Percentiles rank a stretch among this genome's conserved stretches.
Evolutionary conservation across 1,139 yeast genomes (phyloP).

Genomic region (Torulaspora pretoriensis): DNA sequence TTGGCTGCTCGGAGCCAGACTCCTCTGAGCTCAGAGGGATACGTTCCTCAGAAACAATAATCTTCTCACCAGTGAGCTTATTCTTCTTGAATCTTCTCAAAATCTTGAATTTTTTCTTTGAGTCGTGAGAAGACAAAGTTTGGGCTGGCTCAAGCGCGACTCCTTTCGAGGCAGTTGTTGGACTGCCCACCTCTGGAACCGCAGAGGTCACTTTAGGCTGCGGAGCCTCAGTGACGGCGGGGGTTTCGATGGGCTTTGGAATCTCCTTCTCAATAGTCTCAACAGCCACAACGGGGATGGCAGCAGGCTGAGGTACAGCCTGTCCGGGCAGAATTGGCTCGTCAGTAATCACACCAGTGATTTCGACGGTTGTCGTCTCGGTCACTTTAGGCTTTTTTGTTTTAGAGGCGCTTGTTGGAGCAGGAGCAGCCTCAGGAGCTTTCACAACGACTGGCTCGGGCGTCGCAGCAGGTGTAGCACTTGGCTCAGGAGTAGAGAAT

Average conservation of each 20-base stretch:
- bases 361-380: not conserved
- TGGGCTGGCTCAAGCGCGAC: conserved; percentile 7
- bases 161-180: conserved; percentile 1
- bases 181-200: not conserved
- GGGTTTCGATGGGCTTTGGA: conserved; percentile 5
- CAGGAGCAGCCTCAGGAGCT: not conserved
- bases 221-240: conserved; percentile 8
- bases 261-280: conserved; percentile 1
- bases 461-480: not conserved
- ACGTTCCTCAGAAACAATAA: conserved; percentile 35
- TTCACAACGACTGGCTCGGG: not conserved
- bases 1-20: conserved; percentile 17
- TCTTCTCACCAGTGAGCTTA: conserved; percentile 40
- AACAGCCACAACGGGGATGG: conserved; percentile 3
- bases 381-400: not conserved
- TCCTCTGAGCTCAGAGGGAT: conserved; percentile 24
- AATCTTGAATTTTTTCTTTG: conserved; percentile 30
- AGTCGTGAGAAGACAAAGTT: conserved; percentile 18
- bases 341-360: not conserved
- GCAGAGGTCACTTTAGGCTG: conserved; percentile 15
- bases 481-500: not conserved
- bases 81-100: conserved; percentile 39
- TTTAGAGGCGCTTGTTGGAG: not conserved
- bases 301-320: conserved; percentile 1
- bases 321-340: not conserved